Conservation (phyloP, 192 early-diverging fungal species). For the Cetraspora pellucida region DNA sequence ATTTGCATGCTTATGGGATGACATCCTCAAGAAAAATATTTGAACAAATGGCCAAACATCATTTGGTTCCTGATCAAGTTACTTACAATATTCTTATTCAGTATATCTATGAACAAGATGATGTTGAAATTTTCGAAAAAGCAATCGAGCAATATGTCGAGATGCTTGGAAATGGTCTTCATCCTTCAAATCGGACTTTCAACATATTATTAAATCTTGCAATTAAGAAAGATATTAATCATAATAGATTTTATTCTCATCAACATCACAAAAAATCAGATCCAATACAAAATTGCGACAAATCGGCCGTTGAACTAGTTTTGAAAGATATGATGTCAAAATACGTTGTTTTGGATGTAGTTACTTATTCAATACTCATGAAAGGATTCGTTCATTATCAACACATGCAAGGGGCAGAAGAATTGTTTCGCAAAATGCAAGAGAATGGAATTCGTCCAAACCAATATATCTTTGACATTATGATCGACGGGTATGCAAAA, state of each 20-base stretch:
- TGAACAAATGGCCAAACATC: slow-evolving; percentile 1
- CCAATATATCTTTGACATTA: slow-evolving; percentile 20
- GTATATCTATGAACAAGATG: slow-evolving; percentile 15
- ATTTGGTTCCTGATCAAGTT: slow-evolving; percentile 12
- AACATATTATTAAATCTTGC: slow-evolving; percentile 2
- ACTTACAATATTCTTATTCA: slow-evolving; percentile 32
- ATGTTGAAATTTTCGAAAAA: slow-evolving; percentile 18
- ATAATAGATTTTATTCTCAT: neutral
- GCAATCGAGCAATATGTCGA: slow-evolving; percentile 18
- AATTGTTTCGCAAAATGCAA: slow-evolving; percentile 18
- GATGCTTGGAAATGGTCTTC: slow-evolving; percentile 15
- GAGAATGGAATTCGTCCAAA: slow-evolving; percentile 1
- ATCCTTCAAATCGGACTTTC: slow-evolving; percentile 27
- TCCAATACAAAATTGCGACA: neutral
- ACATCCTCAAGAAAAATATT: neutral
- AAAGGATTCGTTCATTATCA: slow-evolving; percentile 13
- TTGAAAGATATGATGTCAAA: slow-evolving; percentile 14
- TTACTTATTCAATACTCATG: slow-evolving; percentile 25
- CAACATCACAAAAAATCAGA: neutral
- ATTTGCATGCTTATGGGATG: slow-evolving; percentile 14
- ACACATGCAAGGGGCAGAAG: slow-evolving; percentile 22
- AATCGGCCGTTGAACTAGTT: neutral
- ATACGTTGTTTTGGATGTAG: slow-evolving; percentile 7
- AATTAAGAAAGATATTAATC: neutral
- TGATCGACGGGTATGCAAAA: slow-evolving; percentile 24